Percentiles rank a stretch among this genome's conserved stretches.
Conservation (phyloP, 352 stramenopile genomes). For the Aphanomyces euteiches region DNA sequence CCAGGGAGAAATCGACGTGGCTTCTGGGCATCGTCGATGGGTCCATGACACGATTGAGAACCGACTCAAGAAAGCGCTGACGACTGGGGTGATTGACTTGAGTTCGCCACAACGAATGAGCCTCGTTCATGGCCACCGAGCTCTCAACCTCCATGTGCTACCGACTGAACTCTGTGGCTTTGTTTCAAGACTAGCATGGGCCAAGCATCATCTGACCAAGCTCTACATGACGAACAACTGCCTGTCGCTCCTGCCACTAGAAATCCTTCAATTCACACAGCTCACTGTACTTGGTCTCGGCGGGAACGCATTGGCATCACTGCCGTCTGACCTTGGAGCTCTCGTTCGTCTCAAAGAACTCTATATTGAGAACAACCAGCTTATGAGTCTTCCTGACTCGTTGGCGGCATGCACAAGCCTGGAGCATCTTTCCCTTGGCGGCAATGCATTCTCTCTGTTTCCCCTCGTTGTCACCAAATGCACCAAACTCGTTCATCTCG, state of each 20-base stretch:
- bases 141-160: slow-evolving; percentile 23
- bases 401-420: slow-evolving; percentile 53
- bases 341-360: slow-evolving; percentile 55
- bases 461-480: slow-evolving; percentile 50
- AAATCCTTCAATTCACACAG: slow-evolving; percentile 16
- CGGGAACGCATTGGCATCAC: slow-evolving; percentile 52
- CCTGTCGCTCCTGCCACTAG: slow-evolving; percentile 20
- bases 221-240: slow-evolving; percentile 29
- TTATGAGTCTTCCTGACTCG: slow-evolving; percentile 44
- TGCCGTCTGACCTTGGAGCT: slow-evolving; percentile 50
- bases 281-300: slow-evolving; percentile 43
- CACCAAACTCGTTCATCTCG: slow-evolving; percentile 50
- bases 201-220: slow-evolving; percentile 20
- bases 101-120: slow-evolving; percentile 10
- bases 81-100: slow-evolving; percentile 18
- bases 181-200: slow-evolving; percentile 10
- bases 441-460: slow-evolving; percentile 50
- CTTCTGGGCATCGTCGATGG: slow-evolving; percentile 25
- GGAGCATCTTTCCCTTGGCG: slow-evolving; percentile 36
- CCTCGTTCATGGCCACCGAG: slow-evolving; percentile 7
- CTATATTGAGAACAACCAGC: slow-evolving; percentile 58
- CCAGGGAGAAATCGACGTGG: slow-evolving; percentile 20
- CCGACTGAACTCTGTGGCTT: slow-evolving; percentile 16
- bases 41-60: slow-evolving; percentile 21
- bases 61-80: slow-evolving; percentile 27